phyloP scores from a whole-genome alignment of 2,329 filamentous ascomycete species.

The Venturia asperata region DNA sequence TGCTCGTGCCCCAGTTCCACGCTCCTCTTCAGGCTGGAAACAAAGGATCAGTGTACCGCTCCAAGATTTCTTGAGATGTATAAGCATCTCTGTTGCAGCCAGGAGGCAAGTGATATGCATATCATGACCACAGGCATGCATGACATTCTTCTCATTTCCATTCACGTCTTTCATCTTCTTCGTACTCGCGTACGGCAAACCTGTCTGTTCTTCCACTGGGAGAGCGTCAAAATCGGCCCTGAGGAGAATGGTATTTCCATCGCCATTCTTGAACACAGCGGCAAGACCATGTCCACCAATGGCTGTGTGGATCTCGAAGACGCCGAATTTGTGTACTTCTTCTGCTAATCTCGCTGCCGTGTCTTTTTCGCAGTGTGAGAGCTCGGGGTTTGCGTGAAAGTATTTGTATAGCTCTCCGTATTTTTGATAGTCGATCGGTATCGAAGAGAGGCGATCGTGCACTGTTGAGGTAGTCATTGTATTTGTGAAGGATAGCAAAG shows the following conservation, averaged over 20 bases:
- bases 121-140: slow-evolving; percentile 63
- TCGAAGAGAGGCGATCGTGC: not conserved
- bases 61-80: slow-evolving; percentile 44
- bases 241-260: slow-evolving; percentile 49
- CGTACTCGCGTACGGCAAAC: slow-evolving; percentile 49
- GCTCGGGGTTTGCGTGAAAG: slow-evolving; percentile 53
- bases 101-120: slow-evolving; percentile 56
- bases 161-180: slow-evolving; percentile 38
- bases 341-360: slow-evolving; percentile 44
- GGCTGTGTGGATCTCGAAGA: slow-evolving; percentile 40
- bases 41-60: slow-evolving; percentile 55
- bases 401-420: slow-evolving; percentile 53
- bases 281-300: slow-evolving; percentile 56
- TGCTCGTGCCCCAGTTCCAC: slow-evolving; percentile 53
- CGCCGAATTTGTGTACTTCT: slow-evolving; percentile 30
- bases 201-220: slow-evolving; percentile 50
- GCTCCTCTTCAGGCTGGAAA: slow-evolving; percentile 64
- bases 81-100: slow-evolving; percentile 47
- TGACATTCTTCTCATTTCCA: slow-evolving; percentile 48
- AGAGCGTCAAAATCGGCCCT: slow-evolving; percentile 58
- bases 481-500: not conserved
- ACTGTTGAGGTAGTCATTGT: not conserved
- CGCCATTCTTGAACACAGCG: slow-evolving; percentile 50
- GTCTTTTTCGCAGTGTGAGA: slow-evolving; percentile 49
- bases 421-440: not conserved